Evolutionary conservation across 305 asterid species (phyloP), one percentile per base, ranked within the genome.

Genomic region (Fraxinus dipetala): DNA sequence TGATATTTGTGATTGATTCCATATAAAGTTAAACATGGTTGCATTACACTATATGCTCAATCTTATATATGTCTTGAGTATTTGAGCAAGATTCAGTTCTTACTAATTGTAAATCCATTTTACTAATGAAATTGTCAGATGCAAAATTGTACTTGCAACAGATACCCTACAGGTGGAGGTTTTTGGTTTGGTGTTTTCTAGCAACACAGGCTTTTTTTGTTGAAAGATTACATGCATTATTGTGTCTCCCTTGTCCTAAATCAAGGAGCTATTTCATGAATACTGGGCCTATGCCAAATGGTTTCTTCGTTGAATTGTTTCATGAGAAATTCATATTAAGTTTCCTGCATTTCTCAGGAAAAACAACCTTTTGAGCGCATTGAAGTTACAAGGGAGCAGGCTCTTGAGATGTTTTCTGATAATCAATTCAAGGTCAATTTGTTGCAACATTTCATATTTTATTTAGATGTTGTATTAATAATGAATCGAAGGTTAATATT

Each of bases 281-380:
- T 67, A 14, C n/a, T 26, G 74, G n/a, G 36, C 73, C 18, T 3
- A 65, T 11, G 20, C 74, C 74, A 9, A 24, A 28, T 67, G 74
- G 36, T 67, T 26, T 67, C n/a, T 28, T 67, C 5, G n/a, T 26
- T 28, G n/a, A 26, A 28, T 26, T 9, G 20, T 67, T 67, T 28
- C 38, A 67, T 28, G 72, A 9, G n/a, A 67, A 67, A 28, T 11
- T 11, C 28, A 26, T 67, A 18, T 22, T 81, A 72, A 43, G 28
- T 78, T 56, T 78, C 59, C 78, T 69, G 85, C 80, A 38, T 72
- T 54, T 80, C 75, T 81, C 88, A 94, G 98, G 98, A 90, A 85
- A 93, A 89, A 84, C 99, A 96, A 90, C 92, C 98, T 38, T 96
- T 96, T 81, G 95, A 93, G 84, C 98, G 98, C 81, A 93, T 96